These are phyloP conservation scores for Aschersonia sp. DNA, from an alignment of 2,329 filamentous ascomycete genomes.

Conservation along the genomic window DNA sequence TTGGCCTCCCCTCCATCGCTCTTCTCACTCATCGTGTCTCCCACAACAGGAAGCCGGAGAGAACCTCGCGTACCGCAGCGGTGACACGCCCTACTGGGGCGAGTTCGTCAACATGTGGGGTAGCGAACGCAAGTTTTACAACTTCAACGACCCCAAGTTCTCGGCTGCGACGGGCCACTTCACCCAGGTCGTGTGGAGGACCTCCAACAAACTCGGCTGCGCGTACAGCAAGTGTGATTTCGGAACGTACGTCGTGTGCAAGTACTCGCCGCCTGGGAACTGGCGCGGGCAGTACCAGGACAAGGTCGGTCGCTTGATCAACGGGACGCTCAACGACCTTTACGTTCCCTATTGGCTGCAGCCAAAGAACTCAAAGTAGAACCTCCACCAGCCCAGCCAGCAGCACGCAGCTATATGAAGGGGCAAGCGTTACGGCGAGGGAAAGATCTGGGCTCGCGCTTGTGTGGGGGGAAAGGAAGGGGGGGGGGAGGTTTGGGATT, in stretches of 20 bases:
- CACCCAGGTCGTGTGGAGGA: slow-evolving; percentile 17
- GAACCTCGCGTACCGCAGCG: slow-evolving; percentile 1
- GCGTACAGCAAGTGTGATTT: slow-evolving; percentile 4
- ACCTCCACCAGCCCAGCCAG: too few relatives aligned
- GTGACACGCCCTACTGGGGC: neutral
- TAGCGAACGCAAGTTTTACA: slow-evolving; percentile 5
- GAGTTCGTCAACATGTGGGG: slow-evolving; percentile 6
- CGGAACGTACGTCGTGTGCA: slow-evolving; percentile 6
- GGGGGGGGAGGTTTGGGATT: too few relatives aligned
- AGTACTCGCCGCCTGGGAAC: slow-evolving; percentile 6
- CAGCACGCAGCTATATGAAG: too few relatives aligned
- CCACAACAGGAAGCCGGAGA: slow-evolving; percentile 2
- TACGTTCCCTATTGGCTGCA: too few relatives aligned
- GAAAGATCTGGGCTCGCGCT: too few relatives aligned
- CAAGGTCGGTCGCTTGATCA: slow-evolving; percentile 2
- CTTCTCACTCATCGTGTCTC: neutral
- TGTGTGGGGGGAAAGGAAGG: too few relatives aligned
- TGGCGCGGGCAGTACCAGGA: slow-evolving; percentile 1
- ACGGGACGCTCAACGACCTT: too few relatives aligned
- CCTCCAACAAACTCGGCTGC: slow-evolving; percentile 12
- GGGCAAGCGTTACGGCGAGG: too few relatives aligned
- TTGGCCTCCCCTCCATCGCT: neutral
- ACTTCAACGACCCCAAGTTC: slow-evolving; percentile 4
- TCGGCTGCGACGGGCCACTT: slow-evolving; percentile 10
- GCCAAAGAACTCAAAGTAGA: too few relatives aligned